These are phyloP conservation scores for Neospora caninum DNA, from an alignment of 169 alveolate species.

Conservation along the genomic window DNA sequence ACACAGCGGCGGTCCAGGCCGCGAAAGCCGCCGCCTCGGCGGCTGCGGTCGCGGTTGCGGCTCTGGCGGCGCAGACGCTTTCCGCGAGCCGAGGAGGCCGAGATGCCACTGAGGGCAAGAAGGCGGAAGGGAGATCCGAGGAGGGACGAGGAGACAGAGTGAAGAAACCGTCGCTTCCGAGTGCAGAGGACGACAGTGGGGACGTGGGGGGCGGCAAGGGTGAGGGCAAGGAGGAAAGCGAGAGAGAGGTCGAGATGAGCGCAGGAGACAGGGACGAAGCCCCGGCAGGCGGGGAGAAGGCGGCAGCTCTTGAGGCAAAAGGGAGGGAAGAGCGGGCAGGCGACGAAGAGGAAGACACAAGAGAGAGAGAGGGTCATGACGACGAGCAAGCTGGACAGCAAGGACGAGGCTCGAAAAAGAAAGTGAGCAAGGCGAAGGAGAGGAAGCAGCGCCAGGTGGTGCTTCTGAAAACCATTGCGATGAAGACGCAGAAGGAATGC, in stretches of 20 bases:
- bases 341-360: not conserved
- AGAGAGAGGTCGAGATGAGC: not conserved
- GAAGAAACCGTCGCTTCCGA: no score
- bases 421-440: slow-evolving; percentile 45
- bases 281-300: not conserved
- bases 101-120: not conserved
- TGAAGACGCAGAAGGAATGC: not conserved
- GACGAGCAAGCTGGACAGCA: slow-evolving; percentile 39
- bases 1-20: slow-evolving; percentile 16
- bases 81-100: not conserved
- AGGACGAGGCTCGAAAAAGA: slow-evolving; percentile 30
- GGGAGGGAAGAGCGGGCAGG: not conserved
- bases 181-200: no score
- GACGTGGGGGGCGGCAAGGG: no score
- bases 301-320: not conserved
- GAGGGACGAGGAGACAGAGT: no score
- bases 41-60: slow-evolving; percentile 58
- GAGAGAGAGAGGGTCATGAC: not conserved
- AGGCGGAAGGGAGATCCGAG: no score
- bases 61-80: slow-evolving; percentile 47
- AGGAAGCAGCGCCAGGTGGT: slow-evolving; percentile 61
- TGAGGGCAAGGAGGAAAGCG: no score
- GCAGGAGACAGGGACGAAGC: not conserved
- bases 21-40: slow-evolving; percentile 38
- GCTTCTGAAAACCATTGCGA: slow-evolving; percentile 60